Percentiles rank a stretch among this genome's conserved stretches.
Evolutionary conservation across 352 stramenopile genomes (phyloP).

Genomic region (Globisporangium orthogonon): DNA sequence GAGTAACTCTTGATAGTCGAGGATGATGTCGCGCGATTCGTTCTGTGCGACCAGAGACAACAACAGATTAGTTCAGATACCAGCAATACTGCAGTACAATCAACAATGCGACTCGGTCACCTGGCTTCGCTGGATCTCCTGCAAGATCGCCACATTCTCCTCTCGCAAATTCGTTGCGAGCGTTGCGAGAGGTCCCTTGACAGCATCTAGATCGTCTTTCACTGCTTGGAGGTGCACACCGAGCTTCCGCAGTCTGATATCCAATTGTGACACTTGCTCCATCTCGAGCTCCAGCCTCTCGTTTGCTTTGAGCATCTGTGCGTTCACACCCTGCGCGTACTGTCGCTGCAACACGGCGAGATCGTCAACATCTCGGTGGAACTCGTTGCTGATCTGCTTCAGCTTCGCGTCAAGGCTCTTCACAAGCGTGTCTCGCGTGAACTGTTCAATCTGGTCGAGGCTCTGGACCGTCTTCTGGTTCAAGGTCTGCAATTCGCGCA

Average conservation of each 20-base stretch:
- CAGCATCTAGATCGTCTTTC: slow-evolving; percentile 28
- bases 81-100: not conserved
- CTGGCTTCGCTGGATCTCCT: slow-evolving; percentile 64
- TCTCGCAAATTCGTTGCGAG: slow-evolving; percentile 52
- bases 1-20: slow-evolving; percentile 57
- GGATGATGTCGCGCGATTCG: slow-evolving; percentile 54
- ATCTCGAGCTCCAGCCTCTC: slow-evolving; percentile 27
- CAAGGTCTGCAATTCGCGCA: slow-evolving; percentile 24
- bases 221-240: slow-evolving; percentile 20
- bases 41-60: slow-evolving; percentile 21
- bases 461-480: slow-evolving; percentile 21
- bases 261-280: slow-evolving; percentile 30
- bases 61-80: not conserved
- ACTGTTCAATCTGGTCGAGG: slow-evolving; percentile 38
- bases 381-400: slow-evolving; percentile 15
- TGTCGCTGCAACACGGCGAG: slow-evolving; percentile 13
- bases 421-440: slow-evolving; percentile 32
- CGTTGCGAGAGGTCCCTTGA: slow-evolving; percentile 54
- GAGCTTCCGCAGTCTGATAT: slow-evolving; percentile 22
- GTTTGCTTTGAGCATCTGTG: slow-evolving; percentile 24
- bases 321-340: slow-evolving; percentile 18
- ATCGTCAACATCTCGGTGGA: slow-evolving; percentile 23
- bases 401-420: slow-evolving; percentile 30
- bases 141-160: slow-evolving; percentile 60
- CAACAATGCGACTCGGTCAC: slow-evolving; percentile 11